Percentiles rank a stretch among this genome's conserved stretches.
phyloP scores from a whole-genome alignment of 306 rosid genomes.

The Canavalia ensiformis region DNA sequence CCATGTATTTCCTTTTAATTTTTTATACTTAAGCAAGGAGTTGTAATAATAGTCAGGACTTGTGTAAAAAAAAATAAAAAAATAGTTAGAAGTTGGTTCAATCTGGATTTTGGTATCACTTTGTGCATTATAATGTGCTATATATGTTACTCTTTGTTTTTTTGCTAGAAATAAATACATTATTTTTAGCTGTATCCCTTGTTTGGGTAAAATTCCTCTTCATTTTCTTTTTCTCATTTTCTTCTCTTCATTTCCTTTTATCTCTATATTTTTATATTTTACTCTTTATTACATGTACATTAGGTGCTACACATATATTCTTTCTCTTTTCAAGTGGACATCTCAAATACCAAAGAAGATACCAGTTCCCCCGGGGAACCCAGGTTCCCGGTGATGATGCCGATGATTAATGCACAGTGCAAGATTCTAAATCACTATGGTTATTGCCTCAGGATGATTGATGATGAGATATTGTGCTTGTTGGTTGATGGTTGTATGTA shows the following conservation, averaged over 20 bases:
- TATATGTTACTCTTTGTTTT: background rate
- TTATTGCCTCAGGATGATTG: slow-evolving; percentile 16
- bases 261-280: no score
- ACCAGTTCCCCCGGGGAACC: no score
- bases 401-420: slow-evolving; percentile 10
- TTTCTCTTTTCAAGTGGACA: no score
- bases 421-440: background rate
- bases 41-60: slow-evolving; percentile 14
- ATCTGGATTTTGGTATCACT: background rate
- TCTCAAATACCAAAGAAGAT: no score
- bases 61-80: background rate
- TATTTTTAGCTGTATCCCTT: background rate
- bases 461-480: background rate
- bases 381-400: background rate
- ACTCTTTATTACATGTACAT: no score
- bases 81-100: slow-evolving; percentile 10
- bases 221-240: no score
- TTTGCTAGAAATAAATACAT: background rate
- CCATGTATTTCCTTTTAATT: background rate
- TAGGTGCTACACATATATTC: no score
- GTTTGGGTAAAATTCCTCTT: no score
- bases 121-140: background rate
- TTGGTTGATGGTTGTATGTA: no score
- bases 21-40: slow-evolving; percentile 11
- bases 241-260: no score